Evolutionary conservation across 164 flowering plant species (phyloP).

Genomic region (Pachysandra terminalis): DNA sequence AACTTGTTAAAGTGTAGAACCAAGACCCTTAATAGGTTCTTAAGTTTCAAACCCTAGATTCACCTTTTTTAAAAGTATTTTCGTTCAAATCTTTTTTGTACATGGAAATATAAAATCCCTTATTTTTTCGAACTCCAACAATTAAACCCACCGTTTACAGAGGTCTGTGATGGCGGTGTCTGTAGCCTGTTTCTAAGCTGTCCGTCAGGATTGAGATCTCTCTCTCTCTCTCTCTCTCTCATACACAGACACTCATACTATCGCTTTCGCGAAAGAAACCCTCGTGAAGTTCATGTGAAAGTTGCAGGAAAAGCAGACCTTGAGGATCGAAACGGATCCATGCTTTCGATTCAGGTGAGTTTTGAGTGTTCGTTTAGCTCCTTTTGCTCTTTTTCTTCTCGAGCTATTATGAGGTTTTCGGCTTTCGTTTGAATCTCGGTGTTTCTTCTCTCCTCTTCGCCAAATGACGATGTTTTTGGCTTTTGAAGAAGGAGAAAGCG

Average conservation of each 20-base stretch:
- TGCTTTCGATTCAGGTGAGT: conserved; percentile 46
- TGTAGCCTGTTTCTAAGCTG: conserved; percentile 2
- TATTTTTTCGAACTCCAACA: conserved; percentile 12
- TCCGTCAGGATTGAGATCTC: not conserved
- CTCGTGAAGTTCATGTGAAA: conserved; percentile 51
- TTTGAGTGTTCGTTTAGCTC: conserved; percentile 6
- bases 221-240: conserved; percentile 7
- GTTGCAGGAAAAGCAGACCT: conserved; percentile 15
- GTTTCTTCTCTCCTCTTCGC: not conserved
- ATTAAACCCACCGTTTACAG: not conserved
- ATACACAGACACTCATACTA: conserved; percentile 2
- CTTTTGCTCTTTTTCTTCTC: not conserved
- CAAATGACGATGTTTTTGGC: conserved; percentile 3
- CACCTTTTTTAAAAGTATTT: too few relatives aligned
- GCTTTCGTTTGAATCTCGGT: not conserved
- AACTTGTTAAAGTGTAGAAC: too few relatives aligned
- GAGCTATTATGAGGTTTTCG: not conserved
- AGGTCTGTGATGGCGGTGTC: not conserved
- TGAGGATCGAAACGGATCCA: conserved; percentile 35
- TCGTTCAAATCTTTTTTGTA: too few relatives aligned
- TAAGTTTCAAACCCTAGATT: too few relatives aligned
- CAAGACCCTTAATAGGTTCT: too few relatives aligned
- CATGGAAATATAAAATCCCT: conserved; percentile 12
- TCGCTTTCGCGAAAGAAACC: conserved; percentile 35
- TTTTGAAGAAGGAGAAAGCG: not conserved